These are phyloP conservation scores for Cucurbita moschata DNA, from an alignment of 306 rosid genomes.

Conservation along the genomic window DNA sequence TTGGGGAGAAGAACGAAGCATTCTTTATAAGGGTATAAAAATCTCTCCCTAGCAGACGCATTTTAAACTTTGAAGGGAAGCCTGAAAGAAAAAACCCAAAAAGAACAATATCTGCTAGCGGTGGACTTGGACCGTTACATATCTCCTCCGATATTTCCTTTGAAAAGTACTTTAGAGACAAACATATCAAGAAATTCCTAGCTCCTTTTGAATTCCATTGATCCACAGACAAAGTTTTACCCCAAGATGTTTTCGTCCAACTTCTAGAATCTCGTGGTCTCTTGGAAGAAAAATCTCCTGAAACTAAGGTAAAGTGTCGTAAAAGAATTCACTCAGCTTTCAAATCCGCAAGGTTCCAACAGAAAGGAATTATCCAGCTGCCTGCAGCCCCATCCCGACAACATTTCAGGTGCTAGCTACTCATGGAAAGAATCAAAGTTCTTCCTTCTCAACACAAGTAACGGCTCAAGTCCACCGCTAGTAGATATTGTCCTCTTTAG, in stretches of 20 bases:
- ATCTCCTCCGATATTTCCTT: too few species aligned
- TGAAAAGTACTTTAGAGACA: neutral
- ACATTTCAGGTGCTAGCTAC: neutral
- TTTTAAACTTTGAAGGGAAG: too few species aligned
- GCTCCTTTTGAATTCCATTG: neutral
- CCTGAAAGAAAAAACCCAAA: too few species aligned
- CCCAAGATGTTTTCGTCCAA: neutral
- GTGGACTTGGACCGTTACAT: too few species aligned
- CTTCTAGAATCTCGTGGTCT: neutral
- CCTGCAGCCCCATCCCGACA: neutral
- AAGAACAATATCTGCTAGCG: too few species aligned
- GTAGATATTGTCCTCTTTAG: too few species aligned
- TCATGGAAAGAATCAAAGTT: neutral
- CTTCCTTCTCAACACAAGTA: too few species aligned
- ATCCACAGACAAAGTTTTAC: neutral
- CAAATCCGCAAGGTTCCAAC: neutral
- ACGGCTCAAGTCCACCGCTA: too few species aligned
- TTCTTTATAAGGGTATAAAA: too few species aligned
- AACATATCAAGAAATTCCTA: neutral
- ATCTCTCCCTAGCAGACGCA: too few species aligned
- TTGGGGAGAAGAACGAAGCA: too few species aligned
- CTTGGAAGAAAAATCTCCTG: neutral
- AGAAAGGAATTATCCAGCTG: neutral
- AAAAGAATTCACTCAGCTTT: neutral
- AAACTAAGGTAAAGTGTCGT: neutral